Conservation (phyloP, 2,329 filamentous ascomycete genomes). For the Pseudogymnoascus destructans region DNA sequence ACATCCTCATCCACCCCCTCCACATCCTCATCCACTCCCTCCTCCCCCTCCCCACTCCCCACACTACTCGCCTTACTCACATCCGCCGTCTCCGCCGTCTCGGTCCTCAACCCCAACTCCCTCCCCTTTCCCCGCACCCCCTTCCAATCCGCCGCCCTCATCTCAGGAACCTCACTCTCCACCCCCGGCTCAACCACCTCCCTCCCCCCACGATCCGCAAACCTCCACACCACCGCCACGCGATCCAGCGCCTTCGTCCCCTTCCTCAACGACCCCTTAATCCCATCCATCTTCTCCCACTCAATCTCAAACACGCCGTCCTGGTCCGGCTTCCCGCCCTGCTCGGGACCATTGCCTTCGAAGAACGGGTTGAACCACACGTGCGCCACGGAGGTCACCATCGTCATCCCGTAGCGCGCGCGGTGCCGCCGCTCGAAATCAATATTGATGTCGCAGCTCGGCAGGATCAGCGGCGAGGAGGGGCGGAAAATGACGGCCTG, state of each 20-base stretch:
- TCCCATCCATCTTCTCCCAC: slow-evolving; percentile 81
- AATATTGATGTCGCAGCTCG: slow-evolving; percentile 79
- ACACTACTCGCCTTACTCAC: slow-evolving; percentile 64
- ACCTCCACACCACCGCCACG: slow-evolving; percentile 73
- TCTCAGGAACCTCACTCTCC: slow-evolving; percentile 58
- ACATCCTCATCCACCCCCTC: too few species aligned
- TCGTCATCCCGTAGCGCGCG: slow-evolving; percentile 63
- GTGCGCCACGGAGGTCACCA: slow-evolving; percentile 87
- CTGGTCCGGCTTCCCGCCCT: slow-evolving; percentile 49
- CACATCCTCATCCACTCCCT: slow-evolving; percentile 8
- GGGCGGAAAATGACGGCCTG: slow-evolving; percentile 72
- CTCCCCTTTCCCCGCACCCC: slow-evolving; percentile 43
- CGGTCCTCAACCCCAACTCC: slow-evolving; percentile 53
- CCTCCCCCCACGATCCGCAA: slow-evolving; percentile 19
- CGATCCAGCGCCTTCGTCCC: slow-evolving; percentile 71
- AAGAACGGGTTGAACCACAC: slow-evolving; percentile 97
- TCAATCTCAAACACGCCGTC: slow-evolving; percentile 58
- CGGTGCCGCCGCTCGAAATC: slow-evolving; percentile 78
- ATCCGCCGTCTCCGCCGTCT: slow-evolving; percentile 50
- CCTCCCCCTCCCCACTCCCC: slow-evolving; percentile 27
- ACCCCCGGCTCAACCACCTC: slow-evolving; percentile 47
- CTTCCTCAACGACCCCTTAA: slow-evolving; percentile 77
- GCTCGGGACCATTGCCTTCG: slow-evolving; percentile 65
- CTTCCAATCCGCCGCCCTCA: slow-evolving; percentile 60
- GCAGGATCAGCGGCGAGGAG: slow-evolving; percentile 50